Base-by-base conservation (phyloP, 2,329 filamentous ascomycete genomes). In the Apiospora hydei region DNA sequence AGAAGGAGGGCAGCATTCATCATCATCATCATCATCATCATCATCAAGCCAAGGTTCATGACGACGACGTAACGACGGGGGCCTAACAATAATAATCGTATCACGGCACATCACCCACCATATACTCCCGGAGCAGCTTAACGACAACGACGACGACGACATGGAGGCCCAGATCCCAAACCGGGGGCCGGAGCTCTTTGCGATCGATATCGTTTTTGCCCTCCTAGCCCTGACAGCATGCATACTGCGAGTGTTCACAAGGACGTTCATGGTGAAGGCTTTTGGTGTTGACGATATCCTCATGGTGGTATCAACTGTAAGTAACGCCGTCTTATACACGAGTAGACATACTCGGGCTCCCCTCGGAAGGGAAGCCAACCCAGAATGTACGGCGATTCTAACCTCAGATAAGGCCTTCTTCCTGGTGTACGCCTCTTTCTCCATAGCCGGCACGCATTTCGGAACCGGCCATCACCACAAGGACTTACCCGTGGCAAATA, bases 241-340 rank as follows among this genome's bases (percentile, higher is more conserved):
- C 7, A 16, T 67, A 11, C 67, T 75, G 49, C 46, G 74, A 61
- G 64, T 61, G 38, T 75, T 72, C 57, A 70, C 71, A 10, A 71
- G 72, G 38, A 24, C 71, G 10, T 71, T 69, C 68, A 70, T 75
- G 53, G 68, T 73, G 41, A 73, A 74, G 69, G 70, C 73, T 18
- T 75, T 75, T 64, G 72, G 72, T 10, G 4, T 57, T 13, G 73
- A 75, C 69, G 73, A 75, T 49, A 47, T 34, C 64, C 68, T 75
- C 64, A 75, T 75, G 73, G 71, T 75, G 24, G 4, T 69, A 16
- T 71, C 73, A 16, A 75, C 69, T 18, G 73, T 75, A 69, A 57
- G 72, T 71, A 16, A 16, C n/a, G n/a, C 41, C 41, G 21, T 34
- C 5, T 64, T 13, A 14, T 13, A 21, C 8, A 4, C 57, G 57